Percentiles rank a stretch among this genome's conserved stretches.
These are phyloP conservation scores for Vaccinium vitisidaea DNA, from an alignment of 148 eudicot species.

Conservation along the genomic window DNA sequence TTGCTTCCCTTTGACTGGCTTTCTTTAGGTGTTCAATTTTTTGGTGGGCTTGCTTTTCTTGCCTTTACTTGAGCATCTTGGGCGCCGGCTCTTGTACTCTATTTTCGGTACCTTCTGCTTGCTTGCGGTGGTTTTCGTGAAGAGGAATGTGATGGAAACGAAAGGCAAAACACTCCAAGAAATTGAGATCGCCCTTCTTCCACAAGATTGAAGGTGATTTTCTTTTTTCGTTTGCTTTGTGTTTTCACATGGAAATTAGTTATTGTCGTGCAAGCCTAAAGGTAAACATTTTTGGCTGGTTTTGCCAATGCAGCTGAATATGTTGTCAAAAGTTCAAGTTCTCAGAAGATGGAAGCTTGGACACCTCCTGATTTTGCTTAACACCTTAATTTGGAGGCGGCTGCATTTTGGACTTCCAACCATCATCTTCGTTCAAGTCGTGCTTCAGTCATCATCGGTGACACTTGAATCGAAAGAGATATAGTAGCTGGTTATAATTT, in stretches of 20 bases:
- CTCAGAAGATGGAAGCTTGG: background rate
- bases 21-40: constrained; percentile 72
- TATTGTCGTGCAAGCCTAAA: background rate
- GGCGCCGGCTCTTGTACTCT: constrained; percentile 73
- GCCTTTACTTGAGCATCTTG: constrained; percentile 79
- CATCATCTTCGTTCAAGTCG: background rate
- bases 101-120: constrained; percentile 73
- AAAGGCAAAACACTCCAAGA: constrained; percentile 96
- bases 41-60: constrained; percentile 87
- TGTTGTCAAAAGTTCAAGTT: background rate
- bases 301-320: background rate
- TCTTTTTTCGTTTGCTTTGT: background rate
- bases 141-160: constrained; percentile 85
- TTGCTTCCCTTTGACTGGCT: background rate
- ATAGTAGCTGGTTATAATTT: background rate
- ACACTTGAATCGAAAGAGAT: background rate
- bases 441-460: background rate
- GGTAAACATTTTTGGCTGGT: background rate
- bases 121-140: constrained; percentile 77
- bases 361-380: background rate
- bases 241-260: background rate
- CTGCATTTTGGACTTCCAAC: background rate
- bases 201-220: constrained; percentile 41
- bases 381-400: background rate
- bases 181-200: constrained; percentile 94